These are phyloP conservation scores for Monilinia fructigena DNA, from an alignment of 2,329 filamentous ascomycete genomes.

Conservation along the genomic window DNA sequence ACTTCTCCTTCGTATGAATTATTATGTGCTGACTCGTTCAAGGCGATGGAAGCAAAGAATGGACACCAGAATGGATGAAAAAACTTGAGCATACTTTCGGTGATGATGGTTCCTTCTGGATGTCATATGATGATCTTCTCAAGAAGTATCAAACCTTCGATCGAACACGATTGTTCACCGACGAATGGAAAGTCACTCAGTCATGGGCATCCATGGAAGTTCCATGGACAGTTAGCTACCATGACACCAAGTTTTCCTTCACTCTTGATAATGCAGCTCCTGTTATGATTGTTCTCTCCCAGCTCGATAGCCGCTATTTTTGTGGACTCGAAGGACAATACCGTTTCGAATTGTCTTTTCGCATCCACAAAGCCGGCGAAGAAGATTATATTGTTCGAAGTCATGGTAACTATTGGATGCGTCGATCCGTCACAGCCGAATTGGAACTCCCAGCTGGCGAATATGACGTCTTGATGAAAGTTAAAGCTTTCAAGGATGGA, in stretches of 20 bases:
- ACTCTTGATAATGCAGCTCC: slow-evolving; percentile 54
- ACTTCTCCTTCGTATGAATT: not conserved
- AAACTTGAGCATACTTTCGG: slow-evolving; percentile 61
- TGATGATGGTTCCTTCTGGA: slow-evolving; percentile 63
- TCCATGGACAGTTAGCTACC: slow-evolving; percentile 59
- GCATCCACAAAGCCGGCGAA: slow-evolving; percentile 51
- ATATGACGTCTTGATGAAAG: slow-evolving; percentile 56
- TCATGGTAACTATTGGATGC: slow-evolving; percentile 48
- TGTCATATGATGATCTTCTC: slow-evolving; percentile 60
- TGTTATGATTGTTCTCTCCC: slow-evolving; percentile 57
- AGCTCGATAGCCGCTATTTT: slow-evolving; percentile 63
- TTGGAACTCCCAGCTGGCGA: slow-evolving; percentile 55
- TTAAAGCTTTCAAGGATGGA: slow-evolving; percentile 50
- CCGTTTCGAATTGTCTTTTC: slow-evolving; percentile 46
- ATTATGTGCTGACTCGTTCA: slow-evolving; percentile 17
- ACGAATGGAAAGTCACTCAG: slow-evolving; percentile 58
- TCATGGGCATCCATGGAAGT: slow-evolving; percentile 62
- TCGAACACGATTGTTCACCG: slow-evolving; percentile 59
- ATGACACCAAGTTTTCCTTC: slow-evolving; percentile 60
- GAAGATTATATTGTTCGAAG: slow-evolving; percentile 60
- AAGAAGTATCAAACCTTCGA: slow-evolving; percentile 60
- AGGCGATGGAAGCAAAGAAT: slow-evolving; percentile 58
- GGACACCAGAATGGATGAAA: slow-evolving; percentile 57
- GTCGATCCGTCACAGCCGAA: slow-evolving; percentile 58
- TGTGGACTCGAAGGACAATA: slow-evolving; percentile 61